Base-by-base conservation (phyloP, 2,329 filamentous ascomycete genomes). In the Paecilomyces formosus region DNA sequence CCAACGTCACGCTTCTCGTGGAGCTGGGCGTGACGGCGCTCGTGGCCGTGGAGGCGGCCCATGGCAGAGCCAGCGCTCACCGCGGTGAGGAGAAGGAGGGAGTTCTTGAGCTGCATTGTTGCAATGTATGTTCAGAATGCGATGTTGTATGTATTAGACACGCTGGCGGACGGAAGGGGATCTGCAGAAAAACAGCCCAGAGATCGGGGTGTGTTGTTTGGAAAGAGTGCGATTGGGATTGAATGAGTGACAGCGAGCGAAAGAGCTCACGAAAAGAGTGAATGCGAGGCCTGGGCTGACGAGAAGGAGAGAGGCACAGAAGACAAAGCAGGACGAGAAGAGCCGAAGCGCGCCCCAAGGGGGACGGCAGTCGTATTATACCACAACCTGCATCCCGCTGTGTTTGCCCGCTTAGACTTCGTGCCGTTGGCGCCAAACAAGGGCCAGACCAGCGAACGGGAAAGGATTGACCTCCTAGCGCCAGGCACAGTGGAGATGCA, bases 31-130 rank as follows among this genome's bases (percentile, higher is more conserved):
- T 75, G 72, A 58, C 72, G 72, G 61, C 72, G 72, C 57, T 74
- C 69, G 59, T 75, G 72, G 60, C 70, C 71, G 65, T 75, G 72
- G 50, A 68, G 61, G 61, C 72, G 72, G 60, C 71, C 74, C 45
- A 71, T 64, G 31, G 71, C 65, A 45, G 70, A 68, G 62, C 72
- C 66, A 60, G 72, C 72, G 63, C 70, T 68, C 67, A 75, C 57
- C 56, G 73, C 72, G 57, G 71, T 68, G 57, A 74, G 59, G 59
- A 75, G 61, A 57, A 74, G 57, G 60, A 73, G 52, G 21, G 72
- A 70, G 63, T 72, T 72, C 63, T 75, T 74, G 64, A 75, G 58
- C 61, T 74, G 72, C 74, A 76, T 76, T 18, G 39, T 76, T 45
- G 39, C 39, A n/a, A 45, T n/a, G 8, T 45, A 18, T 45, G 39